Percentiles rank a stretch among this genome's conserved stretches.
Conservation (phyloP, 352 stramenopile species). For the Globisporangium lucens region DNA sequence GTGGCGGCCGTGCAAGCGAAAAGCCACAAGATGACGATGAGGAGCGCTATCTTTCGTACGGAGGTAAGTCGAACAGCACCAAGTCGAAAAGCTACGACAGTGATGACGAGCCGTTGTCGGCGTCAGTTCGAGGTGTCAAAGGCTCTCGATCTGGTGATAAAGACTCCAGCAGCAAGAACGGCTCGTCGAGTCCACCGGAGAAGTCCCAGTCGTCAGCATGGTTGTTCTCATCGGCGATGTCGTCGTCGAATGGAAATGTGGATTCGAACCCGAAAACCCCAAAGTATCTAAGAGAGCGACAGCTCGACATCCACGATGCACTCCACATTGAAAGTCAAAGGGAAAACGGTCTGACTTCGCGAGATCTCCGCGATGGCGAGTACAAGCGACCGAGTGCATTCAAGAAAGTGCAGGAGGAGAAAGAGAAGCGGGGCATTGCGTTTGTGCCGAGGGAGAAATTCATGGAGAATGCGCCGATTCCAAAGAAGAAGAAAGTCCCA, state of each 20-base stretch:
- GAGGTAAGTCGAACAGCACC: slow-evolving; percentile 26
- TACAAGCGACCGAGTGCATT: slow-evolving; percentile 57
- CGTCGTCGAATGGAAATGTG: slow-evolving; percentile 9
- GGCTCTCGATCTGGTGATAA: slow-evolving; percentile 4
- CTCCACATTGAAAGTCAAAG: slow-evolving; percentile 37
- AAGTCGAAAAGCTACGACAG: slow-evolving; percentile 7
- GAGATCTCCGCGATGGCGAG: slow-evolving; percentile 25
- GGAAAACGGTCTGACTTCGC: slow-evolving; percentile 28
- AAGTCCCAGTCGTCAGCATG: background rate
- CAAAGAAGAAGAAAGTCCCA: slow-evolving; percentile 31
- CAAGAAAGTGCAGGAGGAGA: slow-evolving; percentile 51
- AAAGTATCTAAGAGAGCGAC: slow-evolving; percentile 33
- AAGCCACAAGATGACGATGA: background rate
- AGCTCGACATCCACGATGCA: slow-evolving; percentile 62
- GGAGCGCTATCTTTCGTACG: slow-evolving; percentile 44
- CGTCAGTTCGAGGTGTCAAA: background rate
- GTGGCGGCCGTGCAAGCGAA: background rate
- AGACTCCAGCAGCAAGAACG: background rate
- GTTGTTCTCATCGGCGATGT: slow-evolving; percentile 6
- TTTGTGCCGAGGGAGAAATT: slow-evolving; percentile 41
- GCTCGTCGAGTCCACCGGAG: background rate
- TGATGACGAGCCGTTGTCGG: slow-evolving; percentile 12
- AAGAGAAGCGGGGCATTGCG: slow-evolving; percentile 32
- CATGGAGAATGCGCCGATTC: slow-evolving; percentile 49
- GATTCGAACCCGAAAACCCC: slow-evolving; percentile 14